Conservation (phyloP, 768 basidiomycete genomes). For the Asterophora lycoperdoides region DNA sequence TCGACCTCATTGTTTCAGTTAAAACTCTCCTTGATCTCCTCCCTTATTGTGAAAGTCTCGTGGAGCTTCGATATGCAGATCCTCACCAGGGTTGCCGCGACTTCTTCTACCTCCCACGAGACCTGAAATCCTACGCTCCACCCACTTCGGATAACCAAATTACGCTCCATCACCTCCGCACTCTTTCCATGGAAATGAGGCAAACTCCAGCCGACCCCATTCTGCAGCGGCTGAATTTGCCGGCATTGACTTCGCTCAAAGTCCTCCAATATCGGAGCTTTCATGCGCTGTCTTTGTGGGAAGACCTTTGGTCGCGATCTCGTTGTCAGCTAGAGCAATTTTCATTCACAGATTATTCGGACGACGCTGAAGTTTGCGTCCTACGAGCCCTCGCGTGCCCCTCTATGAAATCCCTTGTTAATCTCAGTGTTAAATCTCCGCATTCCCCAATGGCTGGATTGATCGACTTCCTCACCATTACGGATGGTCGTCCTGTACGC, state of each 20-base stretch:
- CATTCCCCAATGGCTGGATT: neutral
- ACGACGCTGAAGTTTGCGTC: constrained; percentile 2
- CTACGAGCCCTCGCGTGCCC: constrained; percentile 3
- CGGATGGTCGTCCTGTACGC: neutral
- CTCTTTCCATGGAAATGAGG: constrained; percentile 1
- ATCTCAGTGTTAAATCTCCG: constrained; percentile 3
- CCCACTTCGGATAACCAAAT: neutral
- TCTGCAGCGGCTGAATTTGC: constrained; percentile 8
- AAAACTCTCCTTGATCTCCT: constrained; percentile 7
- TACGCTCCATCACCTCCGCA: constrained; percentile 1
- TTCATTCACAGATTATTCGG: neutral
- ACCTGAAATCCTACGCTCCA: neutral
- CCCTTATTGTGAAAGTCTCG: constrained; percentile 7
- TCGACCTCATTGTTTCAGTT: neutral
- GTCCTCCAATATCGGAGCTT: neutral
- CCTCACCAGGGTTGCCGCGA: neutral
- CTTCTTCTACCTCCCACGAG: neutral
- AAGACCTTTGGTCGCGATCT: constrained; percentile 9
- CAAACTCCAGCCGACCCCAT: neutral
- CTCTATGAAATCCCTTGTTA: neutral
- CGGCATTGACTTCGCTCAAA: constrained; percentile 4
- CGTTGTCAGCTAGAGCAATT: neutral
- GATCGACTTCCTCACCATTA: neutral
- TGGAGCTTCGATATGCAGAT: constrained; percentile 7
- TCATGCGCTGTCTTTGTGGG: neutral